Evolutionary conservation across 1,139 yeast species (phyloP).

Genomic region (Saccharomycopsis phalli): DNA sequence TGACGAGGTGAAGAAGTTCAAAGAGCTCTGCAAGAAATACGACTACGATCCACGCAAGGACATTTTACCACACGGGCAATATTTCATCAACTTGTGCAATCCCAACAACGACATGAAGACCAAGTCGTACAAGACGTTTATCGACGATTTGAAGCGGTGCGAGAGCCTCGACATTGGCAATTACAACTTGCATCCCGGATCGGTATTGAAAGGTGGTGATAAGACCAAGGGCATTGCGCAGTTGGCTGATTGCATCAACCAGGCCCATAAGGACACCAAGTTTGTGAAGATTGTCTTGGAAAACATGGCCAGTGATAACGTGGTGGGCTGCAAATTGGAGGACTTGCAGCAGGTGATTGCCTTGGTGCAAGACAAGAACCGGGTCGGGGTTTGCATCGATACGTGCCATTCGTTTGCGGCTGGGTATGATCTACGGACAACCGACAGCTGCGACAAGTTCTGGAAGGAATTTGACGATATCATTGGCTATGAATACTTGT

Average conservation of each 20-base stretch:
- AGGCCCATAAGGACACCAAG: conserved; percentile 60
- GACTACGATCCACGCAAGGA: conserved; percentile 70
- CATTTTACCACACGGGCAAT: conserved; percentile 89
- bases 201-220: conserved; percentile 62
- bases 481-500: conserved; percentile 66
- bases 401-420: conserved; percentile 96
- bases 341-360: conserved; percentile 72
- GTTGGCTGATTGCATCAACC: conserved; percentile 71
- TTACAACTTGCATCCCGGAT: conserved; percentile 94
- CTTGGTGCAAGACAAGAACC: conserved; percentile 60
- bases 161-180: conserved; percentile 76
- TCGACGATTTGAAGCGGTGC: conserved; percentile 83
- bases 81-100: conserved; percentile 83
- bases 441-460: conserved; percentile 48
- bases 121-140: conserved; percentile 68
- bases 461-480: conserved; percentile 66
- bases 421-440: conserved; percentile 75
- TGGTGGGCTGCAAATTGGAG: conserved; percentile 74
- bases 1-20: conserved; percentile 61
- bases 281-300: conserved; percentile 86
- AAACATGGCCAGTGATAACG: conserved; percentile 95
- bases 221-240: conserved; percentile 53
- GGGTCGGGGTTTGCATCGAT: conserved; percentile 92
- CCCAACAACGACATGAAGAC: conserved; percentile 75
- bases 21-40: conserved; percentile 47